phyloP scores from a whole-genome alignment of 768 basidiomycete genomes.

The Mycena capillaripes region DNA sequence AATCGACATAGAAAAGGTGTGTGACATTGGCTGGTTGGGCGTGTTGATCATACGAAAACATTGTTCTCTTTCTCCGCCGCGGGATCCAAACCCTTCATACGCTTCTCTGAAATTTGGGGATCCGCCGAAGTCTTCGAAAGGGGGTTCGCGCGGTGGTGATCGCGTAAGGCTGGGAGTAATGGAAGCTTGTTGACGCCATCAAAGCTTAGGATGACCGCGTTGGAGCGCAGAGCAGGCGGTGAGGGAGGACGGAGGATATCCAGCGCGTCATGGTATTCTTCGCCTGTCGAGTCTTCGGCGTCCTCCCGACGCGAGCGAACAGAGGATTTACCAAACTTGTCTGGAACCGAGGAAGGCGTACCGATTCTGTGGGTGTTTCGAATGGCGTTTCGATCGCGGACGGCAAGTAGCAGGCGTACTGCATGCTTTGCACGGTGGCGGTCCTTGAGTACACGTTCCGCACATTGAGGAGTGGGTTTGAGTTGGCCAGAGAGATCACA shows the following conservation, averaged over 20 bases:
- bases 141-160: not conserved
- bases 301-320: not conserved
- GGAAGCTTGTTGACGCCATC: not conserved
- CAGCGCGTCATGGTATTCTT: not conserved
- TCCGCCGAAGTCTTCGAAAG: not conserved
- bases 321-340: not conserved
- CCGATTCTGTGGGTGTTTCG: not conserved
- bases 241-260: not conserved
- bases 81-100: not conserved
- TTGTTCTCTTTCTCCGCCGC: constrained; percentile 18
- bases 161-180: not conserved
- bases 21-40: too few relatives aligned
- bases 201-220: not conserved
- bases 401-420: constrained; percentile 7
- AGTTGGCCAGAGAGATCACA: constrained; percentile 11
- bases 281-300: not conserved
- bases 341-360: not conserved
- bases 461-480: constrained; percentile 20
- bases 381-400: constrained; percentile 15
- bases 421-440: not conserved
- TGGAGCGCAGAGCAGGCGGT: not conserved
- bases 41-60: not conserved
- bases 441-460: constrained; percentile 22
- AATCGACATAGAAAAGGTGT: too few relatives aligned
- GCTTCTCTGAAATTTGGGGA: not conserved